Percentiles rank a stretch among this genome's conserved stretches.
These are phyloP conservation scores for Mycena indigotica DNA, from an alignment of 768 basidiomycete genomes.

Conservation along the genomic window DNA sequence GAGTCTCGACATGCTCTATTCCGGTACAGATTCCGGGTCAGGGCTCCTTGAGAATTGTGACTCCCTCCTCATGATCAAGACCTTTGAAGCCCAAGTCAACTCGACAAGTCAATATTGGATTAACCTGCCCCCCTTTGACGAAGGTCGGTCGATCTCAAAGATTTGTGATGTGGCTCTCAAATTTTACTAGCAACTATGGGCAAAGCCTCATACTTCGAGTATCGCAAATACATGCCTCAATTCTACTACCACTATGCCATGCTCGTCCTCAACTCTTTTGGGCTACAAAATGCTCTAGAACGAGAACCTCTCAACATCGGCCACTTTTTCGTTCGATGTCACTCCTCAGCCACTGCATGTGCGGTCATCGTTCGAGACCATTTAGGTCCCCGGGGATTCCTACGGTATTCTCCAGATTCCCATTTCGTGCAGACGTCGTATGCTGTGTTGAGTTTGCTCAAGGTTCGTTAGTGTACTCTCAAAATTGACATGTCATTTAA, in stretches of 20 bases:
- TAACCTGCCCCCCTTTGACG: too few relatives aligned
- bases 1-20: constrained; percentile 88
- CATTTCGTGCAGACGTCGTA: constrained; percentile 93
- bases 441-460: constrained; percentile 88
- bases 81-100: constrained; percentile 77
- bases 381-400: constrained; percentile 71
- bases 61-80: constrained; percentile 81
- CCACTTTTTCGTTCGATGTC: constrained; percentile 82
- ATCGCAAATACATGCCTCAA: constrained; percentile 54
- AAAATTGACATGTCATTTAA: neutral
- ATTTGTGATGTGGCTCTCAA: too few relatives aligned
- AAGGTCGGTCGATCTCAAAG: too few relatives aligned
- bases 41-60: constrained; percentile 85
- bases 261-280: constrained; percentile 93
- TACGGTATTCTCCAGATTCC: constrained; percentile 87
- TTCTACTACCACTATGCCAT: constrained; percentile 87
- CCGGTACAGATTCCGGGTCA: constrained; percentile 73
- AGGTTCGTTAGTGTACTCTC: constrained; percentile 51
- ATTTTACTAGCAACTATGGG: too few relatives aligned
- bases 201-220: constrained; percentile 38
- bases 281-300: constrained; percentile 94
- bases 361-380: constrained; percentile 76
- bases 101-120: constrained; percentile 62
- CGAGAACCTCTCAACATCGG: constrained; percentile 69
- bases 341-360: constrained; percentile 70